Evolutionary conservation across 306 rosid genomes (phyloP), one percentile per base, ranked within the genome.

Genomic region (Dicorynia guianensis): DNA sequence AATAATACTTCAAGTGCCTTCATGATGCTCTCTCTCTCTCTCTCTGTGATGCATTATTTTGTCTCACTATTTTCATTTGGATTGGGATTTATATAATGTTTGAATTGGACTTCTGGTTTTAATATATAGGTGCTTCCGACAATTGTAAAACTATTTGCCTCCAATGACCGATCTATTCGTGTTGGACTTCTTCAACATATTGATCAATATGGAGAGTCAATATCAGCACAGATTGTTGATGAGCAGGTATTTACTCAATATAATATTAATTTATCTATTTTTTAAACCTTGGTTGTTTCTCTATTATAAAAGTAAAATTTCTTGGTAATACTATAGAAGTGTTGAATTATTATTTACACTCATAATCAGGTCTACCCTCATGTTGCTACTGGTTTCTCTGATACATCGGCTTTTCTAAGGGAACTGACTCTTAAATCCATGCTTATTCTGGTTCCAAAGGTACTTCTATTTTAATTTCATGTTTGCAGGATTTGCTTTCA

Each of bases 361-460:
- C 81, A 68, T 58, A 44, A 76, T 81, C 80, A 96, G 99, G 97
- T 96, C 76, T 96, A 96, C 78, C 97, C 96, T 54, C 99, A 92
- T 52, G 89, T 96, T 74, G 99, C 98, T 64, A 87, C 92, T 4
- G 99, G 99, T 68, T 96, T 96, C 85, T 82, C 97, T 63, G 97
- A 96, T 81, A 92, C 97, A 58, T 90, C 96, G 63, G 98, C 99
- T 85, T 92, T 92, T 88, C 88, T 96, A 64, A 96, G 97, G 72
- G 99, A 96, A 82, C 78, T 96, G 81, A 96, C 99, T 53, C 93
- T 96, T 54, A 96, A 96, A 76, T 93, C 99, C 67, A 96, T 96
- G 96, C 95, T 96, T 76, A 80, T 85, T 79, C 88, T 96, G 73
- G 96, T 97, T 84, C 96, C 98, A 9, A 96, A 92, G 96, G 98